These are phyloP conservation scores for Parietaria judaica DNA, from an alignment of 306 rosid species.

Conservation along the genomic window DNA sequence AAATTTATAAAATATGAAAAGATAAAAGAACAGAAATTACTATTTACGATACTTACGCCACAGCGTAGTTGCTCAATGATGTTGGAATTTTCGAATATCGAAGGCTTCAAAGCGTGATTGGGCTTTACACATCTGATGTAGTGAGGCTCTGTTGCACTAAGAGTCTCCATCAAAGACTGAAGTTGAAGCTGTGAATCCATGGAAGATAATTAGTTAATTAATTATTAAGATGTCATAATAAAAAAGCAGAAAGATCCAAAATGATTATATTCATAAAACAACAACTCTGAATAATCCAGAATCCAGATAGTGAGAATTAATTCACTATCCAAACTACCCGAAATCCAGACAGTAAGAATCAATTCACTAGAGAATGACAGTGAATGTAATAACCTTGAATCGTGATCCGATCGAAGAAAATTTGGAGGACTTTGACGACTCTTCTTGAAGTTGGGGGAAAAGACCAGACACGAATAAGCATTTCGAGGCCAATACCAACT, in stretches of 20 bases:
- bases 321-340: no score
- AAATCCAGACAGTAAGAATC: background rate
- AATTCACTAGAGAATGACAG: background rate
- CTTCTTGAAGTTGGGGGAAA: constrained; percentile 79
- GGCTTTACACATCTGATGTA: constrained; percentile 99
- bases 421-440: constrained; percentile 83
- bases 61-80: constrained; percentile 95
- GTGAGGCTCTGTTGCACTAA: constrained; percentile 91
- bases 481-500: constrained; percentile 68
- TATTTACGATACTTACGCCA: constrained; percentile 62
- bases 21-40: background rate
- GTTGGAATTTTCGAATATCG: constrained; percentile 79
- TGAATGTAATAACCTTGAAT: constrained; percentile 54
- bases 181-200: constrained; percentile 65
- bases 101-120: constrained; percentile 86
- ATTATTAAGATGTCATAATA: constrained; percentile 10
- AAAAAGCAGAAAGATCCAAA: background rate
- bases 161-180: constrained; percentile 96
- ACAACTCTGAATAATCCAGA: background rate
- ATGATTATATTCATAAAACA: background rate
- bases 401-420: constrained; percentile 97
- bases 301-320: background rate
- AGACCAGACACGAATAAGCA: constrained; percentile 80
- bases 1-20: background rate
- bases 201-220: constrained; percentile 8